Conservation (phyloP, 176 grass and related monocot genomes). For the Phragmites australis region DNA sequence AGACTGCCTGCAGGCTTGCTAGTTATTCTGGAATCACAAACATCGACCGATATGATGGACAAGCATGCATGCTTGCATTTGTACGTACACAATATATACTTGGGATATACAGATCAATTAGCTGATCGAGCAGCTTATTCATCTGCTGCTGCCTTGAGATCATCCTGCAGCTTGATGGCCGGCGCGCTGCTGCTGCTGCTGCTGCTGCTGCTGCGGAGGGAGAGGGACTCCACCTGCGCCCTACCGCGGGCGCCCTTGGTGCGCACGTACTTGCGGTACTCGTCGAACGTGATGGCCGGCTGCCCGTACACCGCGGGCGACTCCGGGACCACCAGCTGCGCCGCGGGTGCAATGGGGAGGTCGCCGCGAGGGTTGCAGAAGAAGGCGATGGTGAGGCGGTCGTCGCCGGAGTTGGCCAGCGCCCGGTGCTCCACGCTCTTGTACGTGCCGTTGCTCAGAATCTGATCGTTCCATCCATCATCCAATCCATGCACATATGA, state of each 20-base stretch:
- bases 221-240: conserved; percentile 45
- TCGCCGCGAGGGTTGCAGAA: conserved; percentile 70
- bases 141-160: no score
- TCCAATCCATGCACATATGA: no score
- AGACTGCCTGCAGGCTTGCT: no score
- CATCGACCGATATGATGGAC: no score
- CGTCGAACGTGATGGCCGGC: conserved; percentile 36
- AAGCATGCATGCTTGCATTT: no score
- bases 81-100: no score
- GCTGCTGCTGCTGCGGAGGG: background rate
- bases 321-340: conserved; percentile 26
- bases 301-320: conserved; percentile 35
- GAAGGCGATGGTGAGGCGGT: conserved; percentile 60
- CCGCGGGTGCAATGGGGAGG: conserved; percentile 48
- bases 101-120: no score
- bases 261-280: conserved; percentile 61
- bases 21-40: no score
- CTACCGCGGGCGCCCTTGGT: conserved; percentile 51
- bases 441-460: conserved; percentile 65
- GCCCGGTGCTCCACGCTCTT: conserved; percentile 71
- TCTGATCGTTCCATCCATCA: conserved; percentile 39
- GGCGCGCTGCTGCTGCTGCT: no score
- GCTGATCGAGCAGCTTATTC: no score
- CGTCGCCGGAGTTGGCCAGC: conserved; percentile 34
- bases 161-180: no score